These are phyloP conservation scores for Phyllosticta paracitricarpa DNA, from an alignment of 2,329 filamentous ascomycete genomes.

Conservation along the genomic window DNA sequence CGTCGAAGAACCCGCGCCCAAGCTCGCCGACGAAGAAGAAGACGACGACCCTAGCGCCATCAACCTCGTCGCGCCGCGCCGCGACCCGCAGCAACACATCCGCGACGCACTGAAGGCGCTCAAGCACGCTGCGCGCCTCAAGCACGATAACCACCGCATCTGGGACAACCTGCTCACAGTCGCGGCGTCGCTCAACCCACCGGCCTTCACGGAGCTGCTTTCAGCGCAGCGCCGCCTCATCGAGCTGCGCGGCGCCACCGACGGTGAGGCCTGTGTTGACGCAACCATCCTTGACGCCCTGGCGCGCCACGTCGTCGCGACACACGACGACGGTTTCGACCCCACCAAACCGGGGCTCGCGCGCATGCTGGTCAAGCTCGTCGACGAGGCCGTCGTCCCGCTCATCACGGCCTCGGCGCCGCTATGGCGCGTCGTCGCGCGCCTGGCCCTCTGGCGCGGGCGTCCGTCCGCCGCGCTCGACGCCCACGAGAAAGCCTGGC, in stretches of 20 bases:
- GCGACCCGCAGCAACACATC: slow-evolving; percentile 52
- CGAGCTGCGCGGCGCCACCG: slow-evolving; percentile 54
- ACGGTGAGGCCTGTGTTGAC: slow-evolving; percentile 72
- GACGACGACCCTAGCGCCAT: slow-evolving; percentile 16
- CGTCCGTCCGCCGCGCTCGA: slow-evolving; percentile 66
- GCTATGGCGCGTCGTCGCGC: slow-evolving; percentile 66
- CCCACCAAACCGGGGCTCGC: slow-evolving; percentile 39
- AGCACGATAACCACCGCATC: slow-evolving; percentile 81
- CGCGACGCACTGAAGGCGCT: slow-evolving; percentile 72
- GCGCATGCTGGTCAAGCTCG: slow-evolving; percentile 55
- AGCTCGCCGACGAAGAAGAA: slow-evolving; percentile 30
- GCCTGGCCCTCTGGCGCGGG: slow-evolving; percentile 61
- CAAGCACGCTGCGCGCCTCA: slow-evolving; percentile 74
- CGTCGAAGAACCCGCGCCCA: slow-evolving; percentile 9
- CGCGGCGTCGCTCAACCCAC: slow-evolving; percentile 65
- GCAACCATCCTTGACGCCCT: slow-evolving; percentile 60
- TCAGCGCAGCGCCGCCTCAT: slow-evolving; percentile 66
- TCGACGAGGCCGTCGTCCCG: slow-evolving; percentile 67
- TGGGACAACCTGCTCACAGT: slow-evolving; percentile 96
- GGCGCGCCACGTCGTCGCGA: slow-evolving; percentile 57
- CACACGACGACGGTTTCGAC: slow-evolving; percentile 32
- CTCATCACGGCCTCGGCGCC: slow-evolving; percentile 71
- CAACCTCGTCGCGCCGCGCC: slow-evolving; percentile 14
- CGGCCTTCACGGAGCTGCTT: slow-evolving; percentile 65
- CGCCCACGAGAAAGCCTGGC: slow-evolving; percentile 83